A percentile compares a stretch with the other conserved stretches of the same genome.
These are phyloP conservation scores for Lignosus rhinocerotis DNA, from an alignment of 1,284 basidiomycete species.

Conservation along the genomic window DNA sequence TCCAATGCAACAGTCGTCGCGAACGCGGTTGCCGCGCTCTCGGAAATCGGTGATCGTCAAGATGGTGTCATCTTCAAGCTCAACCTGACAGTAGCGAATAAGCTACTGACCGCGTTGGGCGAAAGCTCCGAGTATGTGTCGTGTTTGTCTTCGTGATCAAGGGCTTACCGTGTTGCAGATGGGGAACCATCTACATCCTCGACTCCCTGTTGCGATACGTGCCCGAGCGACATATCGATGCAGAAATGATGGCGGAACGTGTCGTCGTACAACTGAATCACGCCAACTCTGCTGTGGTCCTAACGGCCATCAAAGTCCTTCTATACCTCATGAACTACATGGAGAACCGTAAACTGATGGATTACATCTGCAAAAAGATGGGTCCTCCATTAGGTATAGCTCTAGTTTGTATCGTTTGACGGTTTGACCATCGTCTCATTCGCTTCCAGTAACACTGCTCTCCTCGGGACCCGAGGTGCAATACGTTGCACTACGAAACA, in stretches of 20 bases:
- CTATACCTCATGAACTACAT: constrained; percentile 99
- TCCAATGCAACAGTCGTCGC: constrained; percentile 93
- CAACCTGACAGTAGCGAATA: constrained; percentile 81
- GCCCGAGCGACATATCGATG: constrained; percentile 85
- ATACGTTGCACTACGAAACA: constrained; percentile 97
- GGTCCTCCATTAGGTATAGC: constrained; percentile 87
- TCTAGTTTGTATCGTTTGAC: background rate
- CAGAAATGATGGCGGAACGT: constrained; percentile 92
- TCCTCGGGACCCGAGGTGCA: constrained; percentile 98
- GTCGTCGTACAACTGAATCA: constrained; percentile 91
- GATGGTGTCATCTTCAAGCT: constrained; percentile 89
- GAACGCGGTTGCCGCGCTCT: constrained; percentile 92
- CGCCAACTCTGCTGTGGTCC: constrained; percentile 92
- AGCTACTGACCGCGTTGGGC: constrained; percentile 79
- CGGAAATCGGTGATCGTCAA: constrained; percentile 87
- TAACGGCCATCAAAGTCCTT: constrained; percentile 93
- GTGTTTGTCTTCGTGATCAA: constrained; percentile 4
- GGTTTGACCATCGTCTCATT: background rate
- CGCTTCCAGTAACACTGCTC: constrained; percentile 77
- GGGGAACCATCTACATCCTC: constrained; percentile 99
- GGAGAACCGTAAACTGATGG: constrained; percentile 84
- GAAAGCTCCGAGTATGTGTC: constrained; percentile 87
- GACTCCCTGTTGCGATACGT: constrained; percentile 93
- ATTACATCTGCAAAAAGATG: constrained; percentile 95
- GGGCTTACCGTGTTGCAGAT: constrained; percentile 52